phyloP scores from a whole-genome alignment of 768 basidiomycete species.

The Cytidiella melzeri region DNA sequence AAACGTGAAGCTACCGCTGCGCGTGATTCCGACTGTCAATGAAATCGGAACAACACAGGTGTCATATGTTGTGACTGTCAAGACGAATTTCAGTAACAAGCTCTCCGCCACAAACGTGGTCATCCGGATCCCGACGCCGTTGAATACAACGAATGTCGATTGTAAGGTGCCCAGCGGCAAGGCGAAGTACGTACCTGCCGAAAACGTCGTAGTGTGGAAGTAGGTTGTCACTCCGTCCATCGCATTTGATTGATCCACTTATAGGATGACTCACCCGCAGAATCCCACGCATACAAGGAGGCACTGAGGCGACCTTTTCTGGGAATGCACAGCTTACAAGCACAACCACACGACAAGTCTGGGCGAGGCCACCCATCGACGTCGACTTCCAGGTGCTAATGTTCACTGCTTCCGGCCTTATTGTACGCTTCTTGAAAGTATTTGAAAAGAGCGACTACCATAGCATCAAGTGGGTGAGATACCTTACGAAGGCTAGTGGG shows the following conservation, averaged over 20 bases:
- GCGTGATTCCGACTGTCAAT: conserved; percentile 83
- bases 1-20: conserved; percentile 91
- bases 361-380: conserved; percentile 97
- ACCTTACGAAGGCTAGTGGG: conserved; percentile 90
- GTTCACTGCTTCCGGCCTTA: conserved; percentile 95
- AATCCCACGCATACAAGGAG: conserved; percentile 88
- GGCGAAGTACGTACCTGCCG: conserved; percentile 94
- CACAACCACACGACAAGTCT: conserved; percentile 90
- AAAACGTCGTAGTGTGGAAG: conserved; percentile 99
- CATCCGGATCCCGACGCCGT: conserved; percentile 89
- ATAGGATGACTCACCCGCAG: conserved; percentile 35
- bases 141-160: conserved; percentile 90
- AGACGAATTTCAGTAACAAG: conserved; percentile 87
- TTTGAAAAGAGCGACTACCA: conserved; percentile 95
- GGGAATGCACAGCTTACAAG: conserved; percentile 79
- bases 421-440: conserved; percentile 96
- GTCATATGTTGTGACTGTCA: conserved; percentile 82
- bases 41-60: conserved; percentile 92
- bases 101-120: conserved; percentile 91
- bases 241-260: conserved; percentile 2
- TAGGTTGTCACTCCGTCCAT: too few relatives aligned
- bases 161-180: conserved; percentile 91
- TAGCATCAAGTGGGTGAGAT: conserved; percentile 94
- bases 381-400: conserved; percentile 99
- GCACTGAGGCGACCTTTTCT: conserved; percentile 80